These are phyloP conservation scores for Axilococcus clingmanii DNA, from an alignment of 139 green algal species.

Conservation along the genomic window DNA sequence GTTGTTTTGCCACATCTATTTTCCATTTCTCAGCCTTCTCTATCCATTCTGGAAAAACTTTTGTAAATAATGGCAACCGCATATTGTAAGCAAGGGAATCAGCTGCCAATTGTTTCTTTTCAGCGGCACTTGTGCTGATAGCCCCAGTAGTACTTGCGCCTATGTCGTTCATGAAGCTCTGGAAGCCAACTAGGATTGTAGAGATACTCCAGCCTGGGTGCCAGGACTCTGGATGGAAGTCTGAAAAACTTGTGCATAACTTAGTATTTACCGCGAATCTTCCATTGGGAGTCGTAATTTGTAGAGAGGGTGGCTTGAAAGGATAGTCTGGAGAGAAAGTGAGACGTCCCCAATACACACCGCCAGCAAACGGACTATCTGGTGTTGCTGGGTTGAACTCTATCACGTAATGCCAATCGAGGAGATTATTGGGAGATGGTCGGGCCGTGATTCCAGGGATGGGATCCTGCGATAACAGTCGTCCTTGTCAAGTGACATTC, in stretches of 20 bases:
- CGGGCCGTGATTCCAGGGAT: slow-evolving; percentile 63
- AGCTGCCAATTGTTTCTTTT: slow-evolving; percentile 43
- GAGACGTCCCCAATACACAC: slow-evolving; percentile 70
- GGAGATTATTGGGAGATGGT: slow-evolving; percentile 58
- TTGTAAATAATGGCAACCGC: slow-evolving; percentile 53
- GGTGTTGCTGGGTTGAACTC: slow-evolving; percentile 17
- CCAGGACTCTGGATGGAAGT: slow-evolving; percentile 67
- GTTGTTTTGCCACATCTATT: slow-evolving; percentile 1
- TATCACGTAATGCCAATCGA: slow-evolving; percentile 79
- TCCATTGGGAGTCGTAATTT: slow-evolving; percentile 75
- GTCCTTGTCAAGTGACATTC: too few species aligned
- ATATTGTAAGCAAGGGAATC: slow-evolving; percentile 59
- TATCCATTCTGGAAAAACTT: slow-evolving; percentile 67
- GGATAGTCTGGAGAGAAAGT: slow-evolving; percentile 36
- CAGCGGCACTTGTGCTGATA: slow-evolving; percentile 12
- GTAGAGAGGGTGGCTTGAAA: slow-evolving; percentile 47
- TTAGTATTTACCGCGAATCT: slow-evolving; percentile 12
- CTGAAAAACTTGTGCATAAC: slow-evolving; percentile 37
- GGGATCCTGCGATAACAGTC: slow-evolving; percentile 62
- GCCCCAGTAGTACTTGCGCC: slow-evolving; percentile 42
- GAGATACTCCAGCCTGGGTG: slow-evolving; percentile 42
- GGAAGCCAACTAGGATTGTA: slow-evolving; percentile 57
- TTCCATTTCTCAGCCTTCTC: slow-evolving; percentile 31
- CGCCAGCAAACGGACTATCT: slow-evolving; percentile 30
- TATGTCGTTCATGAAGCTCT: slow-evolving; percentile 52